These are phyloP conservation scores for Monilinia laxa DNA, from an alignment of 2,329 filamentous ascomycete genomes.

Conservation along the genomic window DNA sequence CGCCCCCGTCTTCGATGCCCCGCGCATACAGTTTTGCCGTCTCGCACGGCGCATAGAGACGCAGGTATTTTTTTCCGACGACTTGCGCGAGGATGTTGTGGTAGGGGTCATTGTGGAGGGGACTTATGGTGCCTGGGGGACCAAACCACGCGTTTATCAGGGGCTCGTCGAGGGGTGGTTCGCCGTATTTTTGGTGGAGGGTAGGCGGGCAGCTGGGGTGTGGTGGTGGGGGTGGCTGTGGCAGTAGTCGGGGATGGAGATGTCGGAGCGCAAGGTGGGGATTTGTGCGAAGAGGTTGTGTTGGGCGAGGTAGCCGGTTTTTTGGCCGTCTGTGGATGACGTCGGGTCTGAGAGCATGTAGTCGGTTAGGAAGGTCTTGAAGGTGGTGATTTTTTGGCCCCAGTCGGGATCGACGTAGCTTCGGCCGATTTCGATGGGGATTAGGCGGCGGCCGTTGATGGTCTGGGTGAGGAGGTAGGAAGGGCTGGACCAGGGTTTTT, in stretches of 20 bases:
- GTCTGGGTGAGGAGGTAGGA: slow-evolving; percentile 73
- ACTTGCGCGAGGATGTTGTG: slow-evolving; percentile 91
- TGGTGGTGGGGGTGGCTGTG: slow-evolving; percentile 64
- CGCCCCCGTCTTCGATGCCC: slow-evolving; percentile 60
- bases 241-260: slow-evolving; percentile 80
- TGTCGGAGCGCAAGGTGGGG: slow-evolving; percentile 71
- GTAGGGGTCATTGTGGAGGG: slow-evolving; percentile 90
- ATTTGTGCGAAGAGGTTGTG: slow-evolving; percentile 85
- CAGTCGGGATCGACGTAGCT: slow-evolving; percentile 86
- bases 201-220: slow-evolving; percentile 51
- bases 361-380: slow-evolving; percentile 64
- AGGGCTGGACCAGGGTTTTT: slow-evolving; percentile 68
- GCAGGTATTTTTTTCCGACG: slow-evolving; percentile 87
- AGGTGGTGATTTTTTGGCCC: slow-evolving; percentile 78
- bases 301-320: slow-evolving; percentile 84
- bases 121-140: slow-evolving; percentile 82
- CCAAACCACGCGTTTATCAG: slow-evolving; percentile 92
- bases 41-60: slow-evolving; percentile 73
- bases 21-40: slow-evolving; percentile 60
- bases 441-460: slow-evolving; percentile 72
- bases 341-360: slow-evolving; percentile 29
- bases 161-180: slow-evolving; percentile 52
- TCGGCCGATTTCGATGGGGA: slow-evolving; percentile 82
- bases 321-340: neutral
- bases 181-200: slow-evolving; percentile 41